phyloP scores from a whole-genome alignment of 169 alveolate genomes.

The Plasmodium vivax region DNA sequence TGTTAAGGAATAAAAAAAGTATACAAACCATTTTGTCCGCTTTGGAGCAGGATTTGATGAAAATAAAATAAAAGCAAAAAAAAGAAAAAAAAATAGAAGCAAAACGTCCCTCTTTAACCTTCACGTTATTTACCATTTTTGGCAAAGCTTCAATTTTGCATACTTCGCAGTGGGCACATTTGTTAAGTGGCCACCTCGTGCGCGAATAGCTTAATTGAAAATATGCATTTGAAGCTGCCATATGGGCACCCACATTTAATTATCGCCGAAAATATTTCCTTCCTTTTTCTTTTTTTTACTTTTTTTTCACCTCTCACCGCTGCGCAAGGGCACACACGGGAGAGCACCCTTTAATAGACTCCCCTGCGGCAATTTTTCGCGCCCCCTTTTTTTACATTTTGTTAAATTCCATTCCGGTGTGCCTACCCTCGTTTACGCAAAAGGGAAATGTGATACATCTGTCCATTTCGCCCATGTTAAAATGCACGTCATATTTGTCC shows the following conservation, averaged over 20 bases:
- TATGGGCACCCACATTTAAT: neutral
- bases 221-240: neutral
- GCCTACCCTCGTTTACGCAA: neutral
- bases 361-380: neutral
- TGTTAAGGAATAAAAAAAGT: constrained; percentile 34
- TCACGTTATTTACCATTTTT: neutral
- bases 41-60: constrained; percentile 37
- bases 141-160: neutral
- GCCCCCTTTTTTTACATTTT: neutral
- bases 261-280: neutral
- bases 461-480: neutral
- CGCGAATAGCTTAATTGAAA: neutral
- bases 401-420: neutral
- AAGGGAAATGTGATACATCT: neutral
- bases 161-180: neutral
- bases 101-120: neutral
- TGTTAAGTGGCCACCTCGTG: neutral
- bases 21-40: constrained; percentile 32
- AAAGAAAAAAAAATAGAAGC: neutral
- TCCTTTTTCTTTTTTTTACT: neutral
- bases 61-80: constrained; percentile 4
- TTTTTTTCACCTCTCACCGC: neutral
- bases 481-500: neutral
- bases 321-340: constrained; percentile 1
- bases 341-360: neutral